Percentiles rank a stretch among this genome's conserved stretches.
phyloP scores from a whole-genome alignment of 2,329 filamentous ascomycete genomes.

The Penicillium brasilianum region DNA sequence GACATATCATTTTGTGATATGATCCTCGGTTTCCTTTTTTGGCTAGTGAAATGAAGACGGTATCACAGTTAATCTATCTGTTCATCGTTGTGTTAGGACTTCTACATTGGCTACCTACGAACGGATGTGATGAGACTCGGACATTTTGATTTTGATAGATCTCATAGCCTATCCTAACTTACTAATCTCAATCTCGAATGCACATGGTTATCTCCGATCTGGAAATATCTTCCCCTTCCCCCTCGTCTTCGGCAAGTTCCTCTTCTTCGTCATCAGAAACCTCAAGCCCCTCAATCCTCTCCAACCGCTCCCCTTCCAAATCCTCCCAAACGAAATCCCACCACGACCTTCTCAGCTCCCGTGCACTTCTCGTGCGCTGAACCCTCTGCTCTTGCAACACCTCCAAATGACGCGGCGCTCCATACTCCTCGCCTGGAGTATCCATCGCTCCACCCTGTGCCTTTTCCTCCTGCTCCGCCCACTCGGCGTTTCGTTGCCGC shows the following conservation, averaged over 20 bases:
- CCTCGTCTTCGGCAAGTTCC: neutral
- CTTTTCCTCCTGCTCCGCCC: too few species aligned
- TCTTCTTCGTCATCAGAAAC: neutral
- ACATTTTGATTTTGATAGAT: neutral
- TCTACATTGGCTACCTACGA: neutral
- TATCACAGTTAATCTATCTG: too few species aligned
- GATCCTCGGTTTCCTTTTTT: neutral
- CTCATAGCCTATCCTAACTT: neutral
- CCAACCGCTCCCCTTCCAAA: slow-evolving; percentile 15
- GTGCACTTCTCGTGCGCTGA: slow-evolving; percentile 23
- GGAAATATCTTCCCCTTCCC: too few species aligned
- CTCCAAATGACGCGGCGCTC: slow-evolving; percentile 10
- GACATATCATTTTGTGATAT: neutral
- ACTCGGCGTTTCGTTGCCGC: too few species aligned
- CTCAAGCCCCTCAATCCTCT: slow-evolving; percentile 18
- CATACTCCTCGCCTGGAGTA: slow-evolving; percentile 15
- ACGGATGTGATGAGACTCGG: neutral
- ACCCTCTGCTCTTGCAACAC: slow-evolving; percentile 13
- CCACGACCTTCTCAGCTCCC: slow-evolving; percentile 23
- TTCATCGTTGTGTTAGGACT: neutral
- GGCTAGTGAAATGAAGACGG: neutral
- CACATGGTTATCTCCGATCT: neutral
- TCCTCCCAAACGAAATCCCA: slow-evolving; percentile 34
- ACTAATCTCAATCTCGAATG: neutral
- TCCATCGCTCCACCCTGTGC: neutral